These are phyloP conservation scores for Luffa aegyptiaca DNA, from an alignment of 306 rosid genomes.

Conservation along the genomic window DNA sequence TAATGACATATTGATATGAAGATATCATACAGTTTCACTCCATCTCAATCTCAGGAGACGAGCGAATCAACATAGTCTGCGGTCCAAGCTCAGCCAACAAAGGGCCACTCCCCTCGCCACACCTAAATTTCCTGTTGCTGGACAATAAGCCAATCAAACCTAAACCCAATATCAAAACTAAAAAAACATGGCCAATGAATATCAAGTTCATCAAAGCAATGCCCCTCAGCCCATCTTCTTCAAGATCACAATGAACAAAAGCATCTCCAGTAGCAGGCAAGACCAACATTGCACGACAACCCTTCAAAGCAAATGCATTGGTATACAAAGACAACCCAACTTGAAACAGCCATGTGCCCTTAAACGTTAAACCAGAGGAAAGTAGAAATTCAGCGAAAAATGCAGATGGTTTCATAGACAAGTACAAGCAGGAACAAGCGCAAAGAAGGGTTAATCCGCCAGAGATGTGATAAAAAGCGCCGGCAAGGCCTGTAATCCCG, in stretches of 20 bases:
- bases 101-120: constrained; percentile 42
- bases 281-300: constrained; percentile 44
- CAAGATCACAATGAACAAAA: constrained; percentile 61
- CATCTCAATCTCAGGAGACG: constrained; percentile 38
- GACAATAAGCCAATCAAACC: constrained; percentile 43
- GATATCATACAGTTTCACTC: constrained; percentile 32
- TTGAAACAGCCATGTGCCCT: constrained; percentile 83
- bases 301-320: constrained; percentile 55
- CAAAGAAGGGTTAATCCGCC: constrained; percentile 51
- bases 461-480: constrained; percentile 40
- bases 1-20: not conserved
- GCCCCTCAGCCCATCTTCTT: constrained; percentile 62
- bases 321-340: constrained; percentile 59
- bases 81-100: constrained; percentile 44
- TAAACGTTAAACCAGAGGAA: constrained; percentile 54
- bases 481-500: constrained; percentile 52
- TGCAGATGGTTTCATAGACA: constrained; percentile 47
- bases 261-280: constrained; percentile 20
- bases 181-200: constrained; percentile 53
- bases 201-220: constrained; percentile 54
- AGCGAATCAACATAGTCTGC: constrained; percentile 16
- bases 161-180: constrained; percentile 39
- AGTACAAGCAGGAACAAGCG: constrained; percentile 43
- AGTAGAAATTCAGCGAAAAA: constrained; percentile 71
- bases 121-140: constrained; percentile 25